Percentiles rank a stretch among this genome's conserved stretches.
Evolutionary conservation across 2,329 filamentous ascomycete species (phyloP).

Genomic region (Stagonosporopsis vannaccii): DNA sequence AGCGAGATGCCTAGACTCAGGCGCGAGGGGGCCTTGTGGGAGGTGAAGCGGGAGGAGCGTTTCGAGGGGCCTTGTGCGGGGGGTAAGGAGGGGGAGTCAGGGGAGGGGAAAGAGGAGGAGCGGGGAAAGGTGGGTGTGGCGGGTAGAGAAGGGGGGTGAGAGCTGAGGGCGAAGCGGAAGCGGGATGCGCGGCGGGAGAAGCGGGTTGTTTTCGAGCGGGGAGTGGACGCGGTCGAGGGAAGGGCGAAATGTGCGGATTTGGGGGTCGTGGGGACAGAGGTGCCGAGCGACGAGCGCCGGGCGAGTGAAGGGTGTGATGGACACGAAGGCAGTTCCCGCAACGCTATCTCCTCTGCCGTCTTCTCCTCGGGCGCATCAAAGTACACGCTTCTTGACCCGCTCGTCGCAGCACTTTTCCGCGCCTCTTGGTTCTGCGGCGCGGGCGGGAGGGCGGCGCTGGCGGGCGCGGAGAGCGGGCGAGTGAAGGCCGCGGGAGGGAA

Average conservation of each 20-base stretch:
- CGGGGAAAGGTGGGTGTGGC: background rate
- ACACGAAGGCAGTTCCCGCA: conserved; percentile 7
- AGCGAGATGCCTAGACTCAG: conserved; percentile 30
- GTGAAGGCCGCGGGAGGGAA: conserved; percentile 16
- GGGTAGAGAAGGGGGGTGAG: conserved; percentile 7
- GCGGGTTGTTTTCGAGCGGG: background rate
- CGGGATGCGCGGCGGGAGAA: conserved; percentile 1
- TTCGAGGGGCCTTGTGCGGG: background rate
- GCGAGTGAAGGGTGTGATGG: background rate
- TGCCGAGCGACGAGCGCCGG: background rate
- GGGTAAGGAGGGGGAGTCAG: background rate
- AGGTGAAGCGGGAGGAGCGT: conserved; percentile 9
- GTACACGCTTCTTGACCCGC: conserved; percentile 2
- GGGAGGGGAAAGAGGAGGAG: background rate
- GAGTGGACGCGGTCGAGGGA: conserved; percentile 1
- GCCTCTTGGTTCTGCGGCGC: background rate
- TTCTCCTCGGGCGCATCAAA: background rate
- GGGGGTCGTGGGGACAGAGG: conserved; percentile 4
- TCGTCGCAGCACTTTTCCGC: background rate
- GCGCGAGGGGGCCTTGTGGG: conserved; percentile 29
- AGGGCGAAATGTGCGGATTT: conserved; percentile 6
- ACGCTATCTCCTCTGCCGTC: background rate
- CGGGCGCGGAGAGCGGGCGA: conserved; percentile 7
- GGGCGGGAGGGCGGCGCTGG: background rate
- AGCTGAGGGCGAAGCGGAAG: conserved; percentile 13